Evolutionary conservation across 1,139 yeast species (phyloP), one percentile per base, ranked within the genome.

Genomic region (Lodderomyces metapsilosis): DNA sequence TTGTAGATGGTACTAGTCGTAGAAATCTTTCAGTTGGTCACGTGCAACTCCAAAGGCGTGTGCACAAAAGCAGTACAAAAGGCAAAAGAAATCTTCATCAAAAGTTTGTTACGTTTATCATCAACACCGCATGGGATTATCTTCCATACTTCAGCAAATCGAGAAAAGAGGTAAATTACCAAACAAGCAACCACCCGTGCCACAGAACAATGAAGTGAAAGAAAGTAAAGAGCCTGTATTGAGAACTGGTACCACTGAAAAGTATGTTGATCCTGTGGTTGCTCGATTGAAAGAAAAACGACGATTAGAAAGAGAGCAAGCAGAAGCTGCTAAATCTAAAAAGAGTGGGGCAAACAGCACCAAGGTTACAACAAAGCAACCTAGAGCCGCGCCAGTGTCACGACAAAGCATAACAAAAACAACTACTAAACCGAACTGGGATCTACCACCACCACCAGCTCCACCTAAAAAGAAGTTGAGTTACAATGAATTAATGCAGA

Each of bases 401-500:
- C 64, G 61, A 38, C 43, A 48, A 20, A 51, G 67, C 36, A 62
- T 55, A 36, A 65, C 63, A 49, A 68, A 63, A 50, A 73, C 74
- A 1, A 43, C 66, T 10, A 43, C 66, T 10, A 40, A 42, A 38
- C 42, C 44, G 16, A 55, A 52, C 37, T 42, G 36, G 24, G n/a
- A 18, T 11, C 22, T 5, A 4, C 24, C 18, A 35, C 32, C 37
- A 10, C 48, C 17, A 46, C 47, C 28, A 27, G 9, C 12, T 5
- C 30, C 39, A 8, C 54, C 57, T 11, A 52, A 50, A 10, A 76
- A 80, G 51, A 82, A 82, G 52, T 59, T 82, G 57, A 71, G 81
- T 9, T 85, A 82, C 53, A 76, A 74, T 37, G 88, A 84, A 44
- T 64, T 85, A 46, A 83, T 84, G 88, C 78, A 77, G 50, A 78